These are phyloP conservation scores for Salicornia ramosissima DNA, from an alignment of 148 eudicot genomes.

Conservation along the genomic window DNA sequence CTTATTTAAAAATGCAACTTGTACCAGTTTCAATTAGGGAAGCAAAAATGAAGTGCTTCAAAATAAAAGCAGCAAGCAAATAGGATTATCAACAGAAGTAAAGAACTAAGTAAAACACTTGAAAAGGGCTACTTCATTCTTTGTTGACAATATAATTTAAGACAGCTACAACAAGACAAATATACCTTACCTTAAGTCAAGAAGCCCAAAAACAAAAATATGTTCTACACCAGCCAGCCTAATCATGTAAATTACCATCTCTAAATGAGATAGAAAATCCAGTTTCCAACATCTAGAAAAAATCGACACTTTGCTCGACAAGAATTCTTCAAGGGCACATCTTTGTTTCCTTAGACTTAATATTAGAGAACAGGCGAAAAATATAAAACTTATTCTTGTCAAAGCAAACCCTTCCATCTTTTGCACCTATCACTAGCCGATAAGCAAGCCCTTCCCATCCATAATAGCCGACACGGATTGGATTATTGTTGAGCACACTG, in stretches of 20 bases:
- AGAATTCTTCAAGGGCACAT: background rate
- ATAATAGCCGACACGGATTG: too few relatives aligned
- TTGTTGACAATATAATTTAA: background rate
- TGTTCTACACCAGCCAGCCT: constrained; percentile 15
- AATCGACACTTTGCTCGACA: constrained; percentile 9
- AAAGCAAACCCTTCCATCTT: too few relatives aligned
- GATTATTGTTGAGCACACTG: constrained; percentile 80
- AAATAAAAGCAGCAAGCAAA: background rate
- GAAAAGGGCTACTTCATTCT: constrained; percentile 6
- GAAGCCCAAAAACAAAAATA: constrained; percentile 10
- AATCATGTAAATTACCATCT: background rate
- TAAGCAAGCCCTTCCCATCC: background rate
- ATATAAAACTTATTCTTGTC: constrained; percentile 5
- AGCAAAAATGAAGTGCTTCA: background rate
- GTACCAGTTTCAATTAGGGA: too few relatives aligned
- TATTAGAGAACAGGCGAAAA: constrained; percentile 2
- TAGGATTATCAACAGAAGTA: background rate
- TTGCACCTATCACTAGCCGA: too few relatives aligned
- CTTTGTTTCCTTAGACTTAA: constrained; percentile 2
- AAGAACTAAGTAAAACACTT: background rate
- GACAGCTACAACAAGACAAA: constrained; percentile 1
- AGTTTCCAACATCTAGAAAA: background rate
- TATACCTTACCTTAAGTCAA: constrained; percentile 12
- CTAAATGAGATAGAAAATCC: background rate
- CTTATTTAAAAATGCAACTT: too few relatives aligned